Evolutionary conservation across 2,329 filamentous ascomycete genomes (phyloP).

Genomic region (Epichloe glyceriae): DNA sequence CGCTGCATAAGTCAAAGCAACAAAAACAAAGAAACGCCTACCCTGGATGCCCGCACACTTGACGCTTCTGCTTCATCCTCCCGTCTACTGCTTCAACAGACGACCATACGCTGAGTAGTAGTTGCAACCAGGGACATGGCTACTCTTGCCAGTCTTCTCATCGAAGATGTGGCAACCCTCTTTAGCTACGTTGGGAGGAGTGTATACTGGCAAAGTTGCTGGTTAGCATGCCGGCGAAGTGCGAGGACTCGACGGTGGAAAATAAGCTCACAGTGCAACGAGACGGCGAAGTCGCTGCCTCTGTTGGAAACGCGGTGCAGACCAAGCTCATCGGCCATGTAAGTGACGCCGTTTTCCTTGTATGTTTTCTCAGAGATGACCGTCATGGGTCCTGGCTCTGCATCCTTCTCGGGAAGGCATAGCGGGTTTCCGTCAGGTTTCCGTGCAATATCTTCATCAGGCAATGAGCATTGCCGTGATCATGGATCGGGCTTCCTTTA

Average conservation of each 20-base stretch:
- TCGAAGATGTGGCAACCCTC: conserved; percentile 76
- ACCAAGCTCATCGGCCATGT: conserved; percentile 85
- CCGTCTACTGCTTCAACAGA: conserved; percentile 26
- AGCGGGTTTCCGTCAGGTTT: conserved; percentile 67
- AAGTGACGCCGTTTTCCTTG: conserved; percentile 61
- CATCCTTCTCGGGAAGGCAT: conserved; percentile 46
- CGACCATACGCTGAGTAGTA: conserved; percentile 56
- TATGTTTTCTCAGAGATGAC: conserved; percentile 57
- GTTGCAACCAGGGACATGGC: conserved; percentile 55
- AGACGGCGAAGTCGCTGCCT: conserved; percentile 65
- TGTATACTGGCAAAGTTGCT: conserved; percentile 47
- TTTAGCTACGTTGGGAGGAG: conserved; percentile 76
- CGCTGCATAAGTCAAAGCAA: conserved; percentile 4
- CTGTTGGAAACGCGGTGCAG: conserved; percentile 73
- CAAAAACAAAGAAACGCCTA: not conserved
- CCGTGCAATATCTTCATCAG: conserved; percentile 83
- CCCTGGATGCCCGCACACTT: not conserved
- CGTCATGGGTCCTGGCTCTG: conserved; percentile 41
- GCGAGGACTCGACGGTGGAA: conserved; percentile 1
- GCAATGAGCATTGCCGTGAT: conserved; percentile 81
- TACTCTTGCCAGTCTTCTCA: conserved; percentile 58
- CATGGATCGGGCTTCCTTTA: conserved; percentile 74
- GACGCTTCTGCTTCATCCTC: not conserved
- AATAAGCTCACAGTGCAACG: conserved; percentile 53
- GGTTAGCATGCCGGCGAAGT: conserved; percentile 18